Evolutionary conservation across 78 protist genomes (phyloP).

Genomic region (Dictyostelium capitatum): DNA sequence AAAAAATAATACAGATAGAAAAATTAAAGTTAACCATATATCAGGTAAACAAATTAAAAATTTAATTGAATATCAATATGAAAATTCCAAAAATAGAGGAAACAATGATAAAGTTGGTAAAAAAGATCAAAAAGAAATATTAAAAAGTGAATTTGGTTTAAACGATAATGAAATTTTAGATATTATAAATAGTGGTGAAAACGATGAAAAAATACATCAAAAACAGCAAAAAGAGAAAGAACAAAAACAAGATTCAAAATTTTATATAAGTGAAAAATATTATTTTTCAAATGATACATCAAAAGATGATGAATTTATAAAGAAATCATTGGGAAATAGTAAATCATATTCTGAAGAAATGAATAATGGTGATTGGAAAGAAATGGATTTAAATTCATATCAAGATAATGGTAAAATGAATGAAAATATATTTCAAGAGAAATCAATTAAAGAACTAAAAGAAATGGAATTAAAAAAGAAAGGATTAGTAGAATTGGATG

Average conservation of each 20-base stretch:
- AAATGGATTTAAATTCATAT: neutral
- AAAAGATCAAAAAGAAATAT: neutral
- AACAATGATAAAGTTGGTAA: neutral
- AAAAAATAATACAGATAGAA: neutral
- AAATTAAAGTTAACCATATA: slow-evolving; percentile 14
- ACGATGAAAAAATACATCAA: neutral
- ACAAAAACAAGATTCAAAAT: neutral
- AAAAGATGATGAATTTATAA: slow-evolving; percentile 34
- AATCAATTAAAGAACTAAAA: neutral
- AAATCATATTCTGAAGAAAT: slow-evolving; percentile 3
- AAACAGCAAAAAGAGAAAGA: neutral
- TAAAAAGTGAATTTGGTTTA: slow-evolving; percentile 6
- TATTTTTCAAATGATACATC: neutral
- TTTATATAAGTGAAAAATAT: slow-evolving; percentile 5
- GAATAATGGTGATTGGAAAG: slow-evolving; percentile 38
- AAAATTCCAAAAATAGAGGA: neutral
- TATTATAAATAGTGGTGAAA: neutral
- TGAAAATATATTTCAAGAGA: neutral
- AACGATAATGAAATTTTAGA: neutral
- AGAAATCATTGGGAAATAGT: neutral
- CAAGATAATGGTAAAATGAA: neutral
- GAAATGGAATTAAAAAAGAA: slow-evolving; percentile 28
- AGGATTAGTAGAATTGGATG: slow-evolving; percentile 41
- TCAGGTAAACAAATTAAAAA: neutral
- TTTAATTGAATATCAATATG: neutral